Evolutionary conservation across 306 rosid genomes (phyloP).

Genomic region (Amphicarpaea edgeworthii): DNA sequence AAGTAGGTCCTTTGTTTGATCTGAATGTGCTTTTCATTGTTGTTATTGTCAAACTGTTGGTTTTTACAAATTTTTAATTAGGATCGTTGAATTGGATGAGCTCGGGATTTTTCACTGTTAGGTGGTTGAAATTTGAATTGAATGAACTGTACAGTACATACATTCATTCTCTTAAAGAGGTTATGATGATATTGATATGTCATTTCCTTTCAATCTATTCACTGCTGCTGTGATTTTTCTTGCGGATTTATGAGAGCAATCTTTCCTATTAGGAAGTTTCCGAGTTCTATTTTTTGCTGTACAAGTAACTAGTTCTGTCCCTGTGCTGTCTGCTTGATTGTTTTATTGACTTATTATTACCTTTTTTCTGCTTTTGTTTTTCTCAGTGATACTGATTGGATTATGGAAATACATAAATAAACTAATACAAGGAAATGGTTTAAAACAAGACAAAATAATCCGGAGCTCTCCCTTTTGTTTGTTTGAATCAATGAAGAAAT

Average conservation of each 20-base stretch:
- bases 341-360: conserved; percentile 12
- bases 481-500: conserved; percentile 5
- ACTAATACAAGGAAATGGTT: background rate
- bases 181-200: background rate
- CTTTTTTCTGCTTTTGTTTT: conserved; percentile 23
- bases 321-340: background rate
- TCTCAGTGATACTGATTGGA: background rate
- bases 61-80: background rate
- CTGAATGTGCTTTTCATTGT: conserved; percentile 33
- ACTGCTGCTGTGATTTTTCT: conserved; percentile 2
- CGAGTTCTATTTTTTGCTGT: conserved; percentile 1
- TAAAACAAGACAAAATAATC: background rate
- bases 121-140: conserved; percentile 4
- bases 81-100: conserved; percentile 32
- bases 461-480: conserved; percentile 4
- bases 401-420: conserved; percentile 23
- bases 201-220: background rate
- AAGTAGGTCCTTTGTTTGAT: conserved; percentile 42
- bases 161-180: background rate
- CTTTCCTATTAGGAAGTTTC: conserved; percentile 23
- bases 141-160: conserved; percentile 34
- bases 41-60: background rate
- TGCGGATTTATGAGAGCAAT: background rate
- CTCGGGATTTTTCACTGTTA: background rate
- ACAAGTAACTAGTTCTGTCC: conserved; percentile 30